Evolutionary conservation across 2,329 filamentous ascomycete species (phyloP).

Genomic region (Xylaria hypoxylon): DNA sequence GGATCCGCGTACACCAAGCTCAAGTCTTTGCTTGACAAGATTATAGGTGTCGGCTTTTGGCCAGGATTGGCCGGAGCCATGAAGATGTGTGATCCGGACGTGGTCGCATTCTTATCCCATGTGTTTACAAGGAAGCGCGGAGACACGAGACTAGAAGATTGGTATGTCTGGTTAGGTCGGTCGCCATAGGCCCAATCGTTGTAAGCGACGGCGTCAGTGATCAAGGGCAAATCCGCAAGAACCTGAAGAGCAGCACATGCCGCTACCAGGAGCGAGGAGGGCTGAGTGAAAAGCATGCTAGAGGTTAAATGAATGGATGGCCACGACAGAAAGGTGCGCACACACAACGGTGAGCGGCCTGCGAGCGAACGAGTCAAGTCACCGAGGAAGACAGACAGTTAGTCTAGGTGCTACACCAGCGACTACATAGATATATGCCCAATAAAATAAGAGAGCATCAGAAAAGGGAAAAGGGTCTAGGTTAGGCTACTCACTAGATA

Average conservation of each 20-base stretch:
- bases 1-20: conserved; percentile 46
- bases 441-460: background rate
- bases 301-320: conserved; percentile 25
- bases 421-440: conserved; percentile 10
- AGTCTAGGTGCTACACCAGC: background rate
- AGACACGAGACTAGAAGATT: conserved; percentile 39
- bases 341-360: conserved; percentile 8
- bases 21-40: conserved; percentile 43
- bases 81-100: conserved; percentile 41
- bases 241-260: conserved; percentile 27
- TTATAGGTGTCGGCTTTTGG: conserved; percentile 40
- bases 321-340: conserved; percentile 9
- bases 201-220: conserved; percentile 38
- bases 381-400: conserved; percentile 1
- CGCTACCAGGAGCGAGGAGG: conserved; percentile 24
- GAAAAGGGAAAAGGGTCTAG: conserved; percentile 5
- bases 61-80: conserved; percentile 31
- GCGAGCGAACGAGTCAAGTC: conserved; percentile 10
- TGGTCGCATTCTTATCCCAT: conserved; percentile 40
- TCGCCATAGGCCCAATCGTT: conserved; percentile 41
- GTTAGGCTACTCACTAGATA: background rate
- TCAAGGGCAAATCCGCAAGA: conserved; percentile 35
- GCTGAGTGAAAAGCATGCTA: conserved; percentile 30
- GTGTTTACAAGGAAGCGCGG: conserved; percentile 41
- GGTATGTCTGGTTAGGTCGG: conserved; percentile 43